Conservation (phyloP, 1,284 basidiomycete species). For the Ganoderma sinense region DNA sequence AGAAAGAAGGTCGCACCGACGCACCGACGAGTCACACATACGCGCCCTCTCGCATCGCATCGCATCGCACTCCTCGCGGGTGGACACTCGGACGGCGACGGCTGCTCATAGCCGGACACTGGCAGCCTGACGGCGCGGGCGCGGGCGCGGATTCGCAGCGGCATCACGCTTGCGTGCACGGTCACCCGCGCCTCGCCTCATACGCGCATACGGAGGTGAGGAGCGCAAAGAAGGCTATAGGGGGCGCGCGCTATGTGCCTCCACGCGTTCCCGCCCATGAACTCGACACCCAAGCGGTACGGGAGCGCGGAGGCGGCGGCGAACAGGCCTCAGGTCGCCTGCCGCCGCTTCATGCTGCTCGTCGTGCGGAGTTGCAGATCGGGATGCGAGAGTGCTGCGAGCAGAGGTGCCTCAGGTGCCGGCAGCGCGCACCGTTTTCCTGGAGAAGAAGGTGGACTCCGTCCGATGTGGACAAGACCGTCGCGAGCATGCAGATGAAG, state of each 20-base stretch:
- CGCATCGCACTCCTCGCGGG: slow-evolving; percentile 22
- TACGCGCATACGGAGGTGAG: not conserved
- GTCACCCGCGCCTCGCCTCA: not conserved
- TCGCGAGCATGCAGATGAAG: not conserved
- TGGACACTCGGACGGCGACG: slow-evolving; percentile 1
- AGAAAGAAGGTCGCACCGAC: slow-evolving; percentile 29
- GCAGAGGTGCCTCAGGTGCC: not conserved
- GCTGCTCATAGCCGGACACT: no score
- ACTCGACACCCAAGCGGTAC: slow-evolving; percentile 39
- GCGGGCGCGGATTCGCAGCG: not conserved
- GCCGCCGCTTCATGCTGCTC: slow-evolving; percentile 16
- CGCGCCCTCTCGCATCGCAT: slow-evolving; percentile 33
- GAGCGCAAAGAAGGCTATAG: not conserved
- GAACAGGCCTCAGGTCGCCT: slow-evolving; percentile 25
- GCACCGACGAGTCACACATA: slow-evolving; percentile 23
- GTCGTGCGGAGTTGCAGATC: slow-evolving; percentile 15
- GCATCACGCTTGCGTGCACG: not conserved
- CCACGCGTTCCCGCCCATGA: slow-evolving; percentile 24
- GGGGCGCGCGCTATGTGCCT: slow-evolving; percentile 26
- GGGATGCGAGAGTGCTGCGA: not conserved
- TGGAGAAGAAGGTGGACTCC: slow-evolving; percentile 4
- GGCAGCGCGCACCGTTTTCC: not conserved
- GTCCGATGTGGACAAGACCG: not conserved
- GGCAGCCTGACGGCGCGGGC: not conserved
- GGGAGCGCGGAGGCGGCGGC: slow-evolving; percentile 17